phyloP scores from a whole-genome alignment of 2,329 filamentous ascomycete species.

The Sporothrix protearum region DNA sequence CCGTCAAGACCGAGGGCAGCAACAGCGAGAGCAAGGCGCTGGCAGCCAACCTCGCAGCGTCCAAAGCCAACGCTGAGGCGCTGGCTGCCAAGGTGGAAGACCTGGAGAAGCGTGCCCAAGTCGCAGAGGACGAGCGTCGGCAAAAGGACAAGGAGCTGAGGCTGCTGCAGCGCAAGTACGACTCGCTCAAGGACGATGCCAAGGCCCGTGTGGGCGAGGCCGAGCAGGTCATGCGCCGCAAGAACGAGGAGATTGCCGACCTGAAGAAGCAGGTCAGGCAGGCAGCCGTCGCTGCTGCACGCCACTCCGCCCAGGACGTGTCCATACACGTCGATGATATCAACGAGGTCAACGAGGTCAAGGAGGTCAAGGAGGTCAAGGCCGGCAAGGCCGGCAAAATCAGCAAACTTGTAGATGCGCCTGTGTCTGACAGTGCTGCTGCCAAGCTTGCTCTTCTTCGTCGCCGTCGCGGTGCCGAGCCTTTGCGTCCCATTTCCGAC shows the following conservation, averaged over 20 bases:
- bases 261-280: conserved; percentile 45
- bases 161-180: conserved; percentile 47
- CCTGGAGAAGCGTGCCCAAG: conserved; percentile 34
- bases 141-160: conserved; percentile 52
- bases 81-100: conserved; percentile 32
- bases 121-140: conserved; percentile 33
- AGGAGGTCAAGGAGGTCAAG: background rate
- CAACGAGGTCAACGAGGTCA: background rate
- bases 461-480: conserved; percentile 21
- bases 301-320: background rate
- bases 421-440: background rate
- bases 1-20: conserved; percentile 38
- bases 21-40: conserved; percentile 38
- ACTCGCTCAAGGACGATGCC: conserved; percentile 51
- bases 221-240: conserved; percentile 52
- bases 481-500: conserved; percentile 22
- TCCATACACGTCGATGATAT: background rate
- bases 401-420: background rate
- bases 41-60: conserved; percentile 34
- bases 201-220: conserved; percentile 54
- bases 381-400: background rate
- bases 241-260: conserved; percentile 54
- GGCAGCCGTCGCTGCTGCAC: background rate
- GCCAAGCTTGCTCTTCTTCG: conserved; percentile 9
- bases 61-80: conserved; percentile 31